Evolutionary conservation across 441 rosid species (phyloP).

Genomic region (Euphorbia schlechtendalii): DNA sequence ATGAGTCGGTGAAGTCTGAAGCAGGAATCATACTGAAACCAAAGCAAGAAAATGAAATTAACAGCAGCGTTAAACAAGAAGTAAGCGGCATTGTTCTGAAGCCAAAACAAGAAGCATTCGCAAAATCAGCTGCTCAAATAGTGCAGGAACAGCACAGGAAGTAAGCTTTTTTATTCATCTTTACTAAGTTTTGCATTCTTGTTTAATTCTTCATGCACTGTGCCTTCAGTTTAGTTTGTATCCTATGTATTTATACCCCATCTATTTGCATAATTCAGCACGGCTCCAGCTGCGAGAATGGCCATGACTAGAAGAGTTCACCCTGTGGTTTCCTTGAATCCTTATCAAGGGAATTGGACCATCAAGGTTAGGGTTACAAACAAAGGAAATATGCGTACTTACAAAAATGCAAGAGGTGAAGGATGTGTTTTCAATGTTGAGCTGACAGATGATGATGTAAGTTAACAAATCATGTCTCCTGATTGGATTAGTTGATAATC

Average conservation of each 20-base stretch:
- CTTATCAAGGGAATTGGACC: conserved; percentile 97
- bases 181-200: too few species aligned
- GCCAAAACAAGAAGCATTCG: conserved; percentile 55
- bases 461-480: conserved; percentile 12
- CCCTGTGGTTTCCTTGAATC: conserved; percentile 86
- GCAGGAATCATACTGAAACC: conserved; percentile 29
- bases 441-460: conserved; percentile 89
- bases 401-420: conserved; percentile 84
- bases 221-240: too few species aligned
- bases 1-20: conserved; percentile 26
- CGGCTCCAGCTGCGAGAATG: conserved; percentile 79
- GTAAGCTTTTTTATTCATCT: too few species aligned
- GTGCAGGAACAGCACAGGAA: conserved; percentile 59
- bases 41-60: conserved; percentile 32
- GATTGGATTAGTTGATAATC: neutral
- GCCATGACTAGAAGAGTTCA: conserved; percentile 92
- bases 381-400: conserved; percentile 79
- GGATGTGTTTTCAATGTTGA: conserved; percentile 96
- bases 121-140: conserved; percentile 91
- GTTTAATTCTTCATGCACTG: neutral
- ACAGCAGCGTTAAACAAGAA: conserved; percentile 21
- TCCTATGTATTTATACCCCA: neutral
- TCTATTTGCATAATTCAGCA: conserved; percentile 30
- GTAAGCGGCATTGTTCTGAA: conserved; percentile 45
- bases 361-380: conserved; percentile 83